Conservation (phyloP, 2,329 filamentous ascomycete genomes). For the Hypoxylon sp. region DNA sequence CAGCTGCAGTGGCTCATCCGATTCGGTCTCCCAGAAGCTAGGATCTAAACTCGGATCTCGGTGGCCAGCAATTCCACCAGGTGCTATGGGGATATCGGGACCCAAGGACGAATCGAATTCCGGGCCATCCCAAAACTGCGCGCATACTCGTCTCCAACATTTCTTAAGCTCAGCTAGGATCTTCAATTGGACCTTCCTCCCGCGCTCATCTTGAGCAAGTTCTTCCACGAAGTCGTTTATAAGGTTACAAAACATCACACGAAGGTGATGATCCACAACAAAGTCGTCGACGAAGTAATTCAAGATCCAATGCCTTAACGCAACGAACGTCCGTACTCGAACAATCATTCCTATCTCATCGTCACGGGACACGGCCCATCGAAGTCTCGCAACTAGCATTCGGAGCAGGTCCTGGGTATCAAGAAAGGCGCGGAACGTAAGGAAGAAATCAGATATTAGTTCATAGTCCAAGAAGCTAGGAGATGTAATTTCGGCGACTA, state of each 20-base stretch:
- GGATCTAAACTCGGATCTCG: conserved; percentile 65
- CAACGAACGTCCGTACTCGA: conserved; percentile 94
- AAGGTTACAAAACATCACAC: conserved; percentile 79
- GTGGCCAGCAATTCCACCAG: conserved; percentile 76
- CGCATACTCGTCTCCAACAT: conserved; percentile 93
- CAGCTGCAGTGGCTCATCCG: conserved; percentile 55
- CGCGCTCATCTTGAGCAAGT: conserved; percentile 55
- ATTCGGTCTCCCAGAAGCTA: conserved; percentile 60
- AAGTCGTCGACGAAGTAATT: conserved; percentile 99
- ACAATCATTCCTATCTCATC: conserved; percentile 92
- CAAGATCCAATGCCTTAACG: conserved; percentile 93
- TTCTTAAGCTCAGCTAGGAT: conserved; percentile 95
- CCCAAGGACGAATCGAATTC: conserved; percentile 69
- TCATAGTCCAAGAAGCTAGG: conserved; percentile 97
- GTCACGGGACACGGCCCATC: conserved; percentile 82
- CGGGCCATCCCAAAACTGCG: conserved; percentile 84
- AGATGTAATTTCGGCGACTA: conserved; percentile 96
- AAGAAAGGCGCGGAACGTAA: conserved; percentile 91
- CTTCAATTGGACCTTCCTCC: conserved; percentile 71
- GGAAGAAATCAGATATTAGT: conserved; percentile 95
- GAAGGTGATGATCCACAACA: conserved; percentile 75
- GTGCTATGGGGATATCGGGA: conserved; percentile 73
- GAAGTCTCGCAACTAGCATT: conserved; percentile 83
- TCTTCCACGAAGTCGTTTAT: conserved; percentile 75
- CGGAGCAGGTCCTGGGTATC: conserved; percentile 78